Evolutionary conservation across 371 early-diverging fungal species (phyloP), one percentile per base, ranked within the genome.

Genomic region (Nematocida sp.): DNA sequence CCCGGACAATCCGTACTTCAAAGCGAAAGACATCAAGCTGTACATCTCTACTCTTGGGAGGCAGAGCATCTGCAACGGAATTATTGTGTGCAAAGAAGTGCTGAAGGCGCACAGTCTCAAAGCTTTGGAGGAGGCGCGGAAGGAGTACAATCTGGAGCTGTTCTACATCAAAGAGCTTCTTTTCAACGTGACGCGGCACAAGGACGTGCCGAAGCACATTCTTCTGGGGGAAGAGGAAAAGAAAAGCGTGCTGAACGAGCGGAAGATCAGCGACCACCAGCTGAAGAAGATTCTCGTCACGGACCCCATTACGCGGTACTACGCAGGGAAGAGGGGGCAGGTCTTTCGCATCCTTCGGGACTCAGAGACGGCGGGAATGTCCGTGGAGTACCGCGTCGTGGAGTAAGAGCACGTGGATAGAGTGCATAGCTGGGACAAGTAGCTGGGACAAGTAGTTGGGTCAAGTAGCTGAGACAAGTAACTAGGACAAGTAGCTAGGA

Each of bases 101-200:
- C 77, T 80, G 17, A 52, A 78, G 36, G 78, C 48, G 41, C 66
- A 66, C 53, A 67, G 60, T 45, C 54, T 80, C 43, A 56, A 60
- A 32, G 76, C 58, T 17, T 64, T 80, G 32, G 37, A 54, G 21
- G 57, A 63, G 63, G 57, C 58, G 8, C 37, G 63, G 41, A 65
- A 88, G 32, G 90, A 89, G 76, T 91, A 90, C 78, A 86, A 87
- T 2, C 78, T 96, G 40, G 96, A 96, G 78, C 86, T 89, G 5
- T 99, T 99, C 84, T 85, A 89, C 76, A 94, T 95, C 80, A 85
- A 88, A 53, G 96, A 97, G 81, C 82, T 97, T 57, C 82, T 95
- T 40, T 94, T 96, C 77, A 99, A 99, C 83, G 94, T 95, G 63
- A 96, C 96, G 38, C 87, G 91, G 76, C 99, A 99, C 83, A 86